phyloP scores from a whole-genome alignment of 139 green algal genomes.

The Monoraphidium neglectum region DNA sequence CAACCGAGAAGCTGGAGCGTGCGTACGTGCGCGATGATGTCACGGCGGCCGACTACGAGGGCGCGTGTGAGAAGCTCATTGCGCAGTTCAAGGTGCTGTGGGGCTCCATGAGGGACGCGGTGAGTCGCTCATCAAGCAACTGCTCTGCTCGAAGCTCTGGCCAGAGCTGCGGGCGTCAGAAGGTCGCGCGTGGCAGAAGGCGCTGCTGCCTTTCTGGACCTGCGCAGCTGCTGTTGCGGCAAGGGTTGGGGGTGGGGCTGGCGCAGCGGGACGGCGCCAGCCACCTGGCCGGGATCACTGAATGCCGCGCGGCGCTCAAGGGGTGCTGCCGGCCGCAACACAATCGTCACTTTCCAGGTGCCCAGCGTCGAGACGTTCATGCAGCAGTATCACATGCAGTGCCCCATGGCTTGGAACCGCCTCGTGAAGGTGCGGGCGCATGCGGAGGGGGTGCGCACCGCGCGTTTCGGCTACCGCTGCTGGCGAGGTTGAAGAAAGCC shows the following conservation, averaged over 20 bases:
- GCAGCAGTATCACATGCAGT: slow-evolving; percentile 93
- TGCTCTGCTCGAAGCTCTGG: too few species aligned
- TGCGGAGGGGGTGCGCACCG: too few species aligned
- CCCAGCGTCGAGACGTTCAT: slow-evolving; percentile 91
- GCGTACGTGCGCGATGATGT: slow-evolving; percentile 83
- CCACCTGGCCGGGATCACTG: too few species aligned
- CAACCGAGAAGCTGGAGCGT: slow-evolving; percentile 91
- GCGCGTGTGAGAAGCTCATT: slow-evolving; percentile 87
- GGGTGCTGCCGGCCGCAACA: neutral
- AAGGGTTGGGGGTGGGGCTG: too few species aligned
- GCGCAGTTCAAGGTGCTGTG: slow-evolving; percentile 90
- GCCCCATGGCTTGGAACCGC: slow-evolving; percentile 82
- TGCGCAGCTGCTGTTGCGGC: too few species aligned
- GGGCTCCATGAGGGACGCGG: slow-evolving; percentile 67
- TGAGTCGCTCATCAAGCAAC: slow-evolving; percentile 44
- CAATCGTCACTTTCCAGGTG: slow-evolving; percentile 55
- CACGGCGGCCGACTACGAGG: slow-evolving; percentile 79
- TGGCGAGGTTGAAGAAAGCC: too few species aligned
- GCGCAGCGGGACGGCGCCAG: too few species aligned
- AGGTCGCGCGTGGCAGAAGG: neutral
- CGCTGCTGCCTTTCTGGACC: too few species aligned
- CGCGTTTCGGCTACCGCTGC: too few species aligned
- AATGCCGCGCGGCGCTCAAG: too few species aligned
- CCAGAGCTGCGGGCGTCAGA: neutral
- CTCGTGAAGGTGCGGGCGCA: slow-evolving; percentile 58